Base-by-base conservation (phyloP, 305 asterid genomes). In the Vinca major region DNA sequence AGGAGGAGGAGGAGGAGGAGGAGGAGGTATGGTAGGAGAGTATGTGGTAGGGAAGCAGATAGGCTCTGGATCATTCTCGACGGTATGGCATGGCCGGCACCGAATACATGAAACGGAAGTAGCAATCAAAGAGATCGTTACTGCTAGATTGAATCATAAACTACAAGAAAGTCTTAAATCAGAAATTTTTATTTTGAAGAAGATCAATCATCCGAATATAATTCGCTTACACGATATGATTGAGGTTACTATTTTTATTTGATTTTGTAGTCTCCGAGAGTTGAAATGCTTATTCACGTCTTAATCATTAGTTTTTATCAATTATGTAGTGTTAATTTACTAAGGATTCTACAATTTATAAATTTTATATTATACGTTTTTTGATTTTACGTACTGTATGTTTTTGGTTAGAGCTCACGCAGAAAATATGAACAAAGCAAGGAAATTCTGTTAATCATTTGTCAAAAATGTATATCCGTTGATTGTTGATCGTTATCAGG, bases 31-130 rank as follows among this genome's bases (percentile, higher is more conserved):
- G 62, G 94, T 91, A 64, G 98, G 98, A 62, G 95, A 91, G 20
- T 91, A 91, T 70, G 73, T 79, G 79, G 83, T 91, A 40, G 88
- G 88, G 70, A 87, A 78, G 78, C 90, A 86, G 76, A 78, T 91
- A 16, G 98, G 98, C 14, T 61, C 77, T 10, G 98, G 98, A 3
- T 89, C 96, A 36, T 91, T 85, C 84, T 89, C 98, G 58, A 88
- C 89, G 71, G 98, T 91, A 48, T 91, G 98, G 98, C 95, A 78
- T 72, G 98, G 92, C 62, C 83, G 82, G 75, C 98, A 91, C 78
- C 86, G 87, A 20, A 83, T 80, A 49, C 84, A 82, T 71, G 94
- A 94, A 64, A 83, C 88, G 1, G 93, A 89, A 56, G 95, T 91
- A 17, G 98, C 98, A 45, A 87, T 91, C 70, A 91, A 91, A 39